These are phyloP conservation scores for Calycina herbarum DNA, from an alignment of 2,329 filamentous ascomycete genomes.

Conservation along the genomic window DNA sequence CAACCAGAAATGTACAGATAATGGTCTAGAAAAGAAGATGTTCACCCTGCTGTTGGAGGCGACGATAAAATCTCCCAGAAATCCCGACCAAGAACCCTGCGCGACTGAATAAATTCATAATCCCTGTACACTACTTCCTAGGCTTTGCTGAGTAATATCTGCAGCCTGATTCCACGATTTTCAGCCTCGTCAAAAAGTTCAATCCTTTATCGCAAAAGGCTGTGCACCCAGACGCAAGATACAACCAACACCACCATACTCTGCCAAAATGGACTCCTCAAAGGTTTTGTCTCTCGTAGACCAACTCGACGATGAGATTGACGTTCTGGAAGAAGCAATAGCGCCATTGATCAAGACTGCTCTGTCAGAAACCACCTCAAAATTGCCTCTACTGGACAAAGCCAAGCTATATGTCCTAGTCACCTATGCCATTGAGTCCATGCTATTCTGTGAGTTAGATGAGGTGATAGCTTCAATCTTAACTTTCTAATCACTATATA, in stretches of 20 bases:
- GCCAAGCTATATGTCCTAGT: slow-evolving; percentile 89
- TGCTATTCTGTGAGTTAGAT: slow-evolving; percentile 71
- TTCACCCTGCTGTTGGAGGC: not conserved
- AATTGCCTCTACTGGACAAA: slow-evolving; percentile 88
- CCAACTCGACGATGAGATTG: slow-evolving; percentile 73
- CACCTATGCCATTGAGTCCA: slow-evolving; percentile 86
- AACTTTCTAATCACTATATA: slow-evolving; percentile 33
- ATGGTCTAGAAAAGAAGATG: not conserved
- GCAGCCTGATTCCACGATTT: not conserved
- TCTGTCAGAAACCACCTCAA: slow-evolving; percentile 68
- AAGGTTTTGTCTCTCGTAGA: slow-evolving; percentile 36
- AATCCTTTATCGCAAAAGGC: not conserved
- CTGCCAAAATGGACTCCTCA: slow-evolving; percentile 43
- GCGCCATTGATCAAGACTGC: slow-evolving; percentile 68
- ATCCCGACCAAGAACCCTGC: slow-evolving; percentile 2
- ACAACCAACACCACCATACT: slow-evolving; percentile 4
- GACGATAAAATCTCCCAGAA: slow-evolving; percentile 5
- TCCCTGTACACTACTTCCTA: not conserved
- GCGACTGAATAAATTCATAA: slow-evolving; percentile 4
- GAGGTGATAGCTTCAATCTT: not conserved
- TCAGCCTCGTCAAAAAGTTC: slow-evolving; percentile 10
- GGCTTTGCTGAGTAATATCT: slow-evolving; percentile 1
- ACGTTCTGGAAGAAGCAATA: slow-evolving; percentile 73
- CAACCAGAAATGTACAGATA: not conserved
- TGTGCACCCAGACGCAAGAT: not conserved